These are phyloP conservation scores for Calonectria multiphialidica DNA, from an alignment of 2,329 filamentous ascomycete genomes.

Conservation along the genomic window DNA sequence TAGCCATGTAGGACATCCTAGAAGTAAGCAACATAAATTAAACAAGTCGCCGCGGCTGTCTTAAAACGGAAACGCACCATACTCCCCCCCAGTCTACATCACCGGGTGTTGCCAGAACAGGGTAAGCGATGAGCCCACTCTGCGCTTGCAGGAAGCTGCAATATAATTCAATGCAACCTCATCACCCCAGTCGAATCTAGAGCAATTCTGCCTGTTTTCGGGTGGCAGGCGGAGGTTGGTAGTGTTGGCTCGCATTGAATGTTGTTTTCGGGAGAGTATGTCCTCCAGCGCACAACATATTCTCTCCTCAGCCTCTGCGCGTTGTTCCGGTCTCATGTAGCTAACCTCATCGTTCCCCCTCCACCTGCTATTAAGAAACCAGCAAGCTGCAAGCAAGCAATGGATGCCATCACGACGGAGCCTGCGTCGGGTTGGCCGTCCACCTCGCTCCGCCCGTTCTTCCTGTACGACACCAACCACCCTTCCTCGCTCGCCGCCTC, in stretches of 20 bases:
- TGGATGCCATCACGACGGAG: not conserved
- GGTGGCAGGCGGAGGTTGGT: not conserved
- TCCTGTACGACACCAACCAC: slow-evolving; percentile 33
- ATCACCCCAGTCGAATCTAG: not conserved
- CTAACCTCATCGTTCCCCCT: no score
- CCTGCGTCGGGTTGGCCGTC: slow-evolving; percentile 21
- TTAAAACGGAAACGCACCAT: not conserved
- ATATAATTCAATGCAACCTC: not conserved
- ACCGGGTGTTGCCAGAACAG: not conserved
- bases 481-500: slow-evolving; percentile 22
- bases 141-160: not conserved
- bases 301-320: no score
- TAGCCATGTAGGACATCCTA: not conserved
- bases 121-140: not conserved
- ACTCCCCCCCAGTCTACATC: not conserved
- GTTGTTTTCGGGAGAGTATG: not conserved
- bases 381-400: no score
- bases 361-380: not conserved
- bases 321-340: not conserved
- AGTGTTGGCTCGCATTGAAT: not conserved
- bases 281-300: not conserved
- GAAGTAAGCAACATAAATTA: not conserved
- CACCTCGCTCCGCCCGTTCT: slow-evolving; percentile 23
- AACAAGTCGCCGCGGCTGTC: not conserved
- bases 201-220: not conserved